Base-by-base conservation (phyloP, 108 stramenopile genomes). In the Cyclotella distinguenda region DNA sequence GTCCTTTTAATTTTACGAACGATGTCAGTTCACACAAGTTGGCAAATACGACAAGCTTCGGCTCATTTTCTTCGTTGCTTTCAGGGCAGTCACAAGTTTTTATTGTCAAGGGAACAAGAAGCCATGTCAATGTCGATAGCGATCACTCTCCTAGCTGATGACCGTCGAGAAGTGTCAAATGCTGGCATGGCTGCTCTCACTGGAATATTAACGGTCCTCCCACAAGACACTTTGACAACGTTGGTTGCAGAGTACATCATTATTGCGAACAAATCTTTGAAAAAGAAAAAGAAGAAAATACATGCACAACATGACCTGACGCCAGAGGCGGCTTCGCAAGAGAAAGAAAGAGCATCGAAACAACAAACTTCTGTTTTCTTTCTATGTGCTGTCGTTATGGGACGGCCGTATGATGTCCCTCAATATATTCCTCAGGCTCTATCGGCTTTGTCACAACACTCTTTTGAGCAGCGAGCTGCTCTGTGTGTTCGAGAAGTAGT, bases 21-120 rank as follows among this genome's bases (percentile, higher is more conserved):
- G 13, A 79, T 80, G 35, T 66, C 87, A 6, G 54, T 66, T 32
- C 86, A 92, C 57, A 68, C 79, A 11, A 80, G 49, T 28, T 95
- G 94, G 94, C 94, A 95, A 75, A 84, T 95, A 33, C 83, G 94
- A 26, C 94, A 93, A 48, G 91, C 87, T 11, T 60, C 79, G 28
- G 86, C 87, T 38, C 82, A 90, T 64, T 93, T 95, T 61, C 63
- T 95, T 44, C 74, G 88, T 27, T 87, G 88, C 59, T 95, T 93
- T 46, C 88, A 93, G 61, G 89, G 88, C 19, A 64, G 70, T 13
- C 90, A 95, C 60, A 93, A 91, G 59, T 93, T 91, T 54, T 71
- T 93, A 0, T 84, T 95, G 12, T 63, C 79, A 9, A 60, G 66
- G 10, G 78, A 88, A 22, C 86, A 91, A 22, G 74, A 77, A 11